A percentile compares a stretch with the other conserved stretches of the same genome.
These are phyloP conservation scores for Coemansia sp. DNA, from an alignment of 192 early-diverging fungal genomes.

Conservation along the genomic window DNA sequence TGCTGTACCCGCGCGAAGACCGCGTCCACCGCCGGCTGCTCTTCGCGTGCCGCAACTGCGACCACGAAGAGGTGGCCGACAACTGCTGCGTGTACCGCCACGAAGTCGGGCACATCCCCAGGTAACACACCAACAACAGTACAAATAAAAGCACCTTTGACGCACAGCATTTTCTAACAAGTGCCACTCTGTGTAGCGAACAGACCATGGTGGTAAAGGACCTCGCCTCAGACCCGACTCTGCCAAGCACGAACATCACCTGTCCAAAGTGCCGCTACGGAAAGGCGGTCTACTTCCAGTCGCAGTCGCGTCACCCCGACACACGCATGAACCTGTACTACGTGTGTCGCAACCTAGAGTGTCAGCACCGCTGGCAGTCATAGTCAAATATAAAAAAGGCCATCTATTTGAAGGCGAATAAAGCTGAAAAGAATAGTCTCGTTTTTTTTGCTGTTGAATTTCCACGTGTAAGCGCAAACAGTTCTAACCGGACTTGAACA, in stretches of 20 bases:
- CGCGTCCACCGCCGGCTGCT: slow-evolving; percentile 53
- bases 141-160: not conserved
- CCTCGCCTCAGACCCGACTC: slow-evolving; percentile 70
- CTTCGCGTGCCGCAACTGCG: slow-evolving; percentile 78
- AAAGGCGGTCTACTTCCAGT: slow-evolving; percentile 77
- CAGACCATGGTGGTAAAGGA: slow-evolving; percentile 74
- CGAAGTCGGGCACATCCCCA: slow-evolving; percentile 61
- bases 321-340: slow-evolving; percentile 80
- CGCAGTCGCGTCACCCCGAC: slow-evolving; percentile 65
- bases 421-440: slow-evolving; percentile 3
- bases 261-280: slow-evolving; percentile 62
- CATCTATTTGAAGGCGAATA: slow-evolving; percentile 2
- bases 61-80: slow-evolving; percentile 66
- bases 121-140: slow-evolving; percentile 14
- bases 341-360: slow-evolving; percentile 66
- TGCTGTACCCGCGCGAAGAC: slow-evolving; percentile 80
- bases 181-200: slow-evolving; percentile 45
- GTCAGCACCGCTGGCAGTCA: slow-evolving; percentile 71
- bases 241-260: slow-evolving; percentile 62
- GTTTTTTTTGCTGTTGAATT: not conserved
- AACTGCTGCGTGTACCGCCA: slow-evolving; percentile 74
- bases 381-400: not conserved
- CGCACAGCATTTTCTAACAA: not conserved
- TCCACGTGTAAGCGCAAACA: not conserved
- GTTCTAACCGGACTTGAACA: slow-evolving; percentile 85